These are phyloP conservation scores for Colletotrichum trifolii DNA, from an alignment of 2,329 filamentous ascomycete genomes.

Conservation along the genomic window DNA sequence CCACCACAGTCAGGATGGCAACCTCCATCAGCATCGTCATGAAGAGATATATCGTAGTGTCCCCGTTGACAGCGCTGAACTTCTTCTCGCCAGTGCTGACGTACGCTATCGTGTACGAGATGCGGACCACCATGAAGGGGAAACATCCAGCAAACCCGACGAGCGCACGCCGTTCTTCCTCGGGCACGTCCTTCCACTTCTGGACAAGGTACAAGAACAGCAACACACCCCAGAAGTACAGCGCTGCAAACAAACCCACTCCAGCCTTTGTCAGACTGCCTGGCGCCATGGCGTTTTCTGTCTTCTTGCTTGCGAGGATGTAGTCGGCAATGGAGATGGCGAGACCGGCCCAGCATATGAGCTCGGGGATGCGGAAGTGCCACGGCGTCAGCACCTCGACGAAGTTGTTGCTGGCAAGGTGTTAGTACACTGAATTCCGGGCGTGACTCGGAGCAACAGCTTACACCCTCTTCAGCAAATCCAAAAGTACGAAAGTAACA, in stretches of 20 bases:
- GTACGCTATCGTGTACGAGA: constrained; percentile 37
- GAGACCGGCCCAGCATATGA: constrained; percentile 40
- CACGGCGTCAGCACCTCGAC: constrained; percentile 25
- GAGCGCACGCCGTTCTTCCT: constrained; percentile 25
- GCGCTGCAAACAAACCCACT: constrained; percentile 35
- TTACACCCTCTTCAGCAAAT: constrained; percentile 37
- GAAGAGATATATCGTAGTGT: constrained; percentile 31
- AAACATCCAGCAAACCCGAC: constrained; percentile 30
- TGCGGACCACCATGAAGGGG: constrained; percentile 34
- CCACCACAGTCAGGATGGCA: constrained; percentile 12
- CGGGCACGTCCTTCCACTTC: constrained; percentile 18
- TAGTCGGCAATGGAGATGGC: constrained; percentile 39
- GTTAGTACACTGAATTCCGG: neutral
- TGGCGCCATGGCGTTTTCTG: constrained; percentile 32
- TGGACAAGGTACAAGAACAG: constrained; percentile 28
- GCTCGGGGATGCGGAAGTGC: constrained; percentile 36
- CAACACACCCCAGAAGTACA: constrained; percentile 37
- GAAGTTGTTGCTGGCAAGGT: constrained; percentile 16
- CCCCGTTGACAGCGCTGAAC: constrained; percentile 36
- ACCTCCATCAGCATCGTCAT: constrained; percentile 36
- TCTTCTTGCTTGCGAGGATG: constrained; percentile 27
- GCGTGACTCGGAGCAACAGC: neutral
- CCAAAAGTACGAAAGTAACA: constrained; percentile 30
- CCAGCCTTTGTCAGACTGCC: constrained; percentile 35
- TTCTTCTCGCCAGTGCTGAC: constrained; percentile 33